A percentile compares a stretch with the other conserved stretches of the same genome.
Evolutionary conservation across 1,284 basidiomycete species (phyloP).

Genomic region (Phenoliferia sp.): DNA sequence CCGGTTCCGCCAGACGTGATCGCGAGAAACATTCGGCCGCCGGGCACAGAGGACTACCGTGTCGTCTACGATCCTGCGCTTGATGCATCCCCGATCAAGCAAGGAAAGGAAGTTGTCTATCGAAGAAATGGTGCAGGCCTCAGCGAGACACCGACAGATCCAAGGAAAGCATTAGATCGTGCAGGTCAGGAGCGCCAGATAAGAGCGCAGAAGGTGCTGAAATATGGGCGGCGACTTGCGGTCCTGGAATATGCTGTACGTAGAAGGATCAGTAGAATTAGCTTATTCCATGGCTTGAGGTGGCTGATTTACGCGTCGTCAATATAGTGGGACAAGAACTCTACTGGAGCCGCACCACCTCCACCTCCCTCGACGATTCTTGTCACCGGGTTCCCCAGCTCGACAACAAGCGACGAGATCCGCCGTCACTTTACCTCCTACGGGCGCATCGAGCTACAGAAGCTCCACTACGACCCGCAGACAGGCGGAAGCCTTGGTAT

Average conservation of each 20-base stretch:
- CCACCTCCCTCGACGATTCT: slow-evolving; percentile 59
- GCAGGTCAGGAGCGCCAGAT: background rate
- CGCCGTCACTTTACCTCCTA: slow-evolving; percentile 62
- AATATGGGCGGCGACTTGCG: background rate
- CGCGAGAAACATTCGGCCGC: slow-evolving; percentile 49
- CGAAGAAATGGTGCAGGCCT: slow-evolving; percentile 32
- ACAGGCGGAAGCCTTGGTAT: slow-evolving; percentile 81
- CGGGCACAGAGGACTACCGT: slow-evolving; percentile 51
- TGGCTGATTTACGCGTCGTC: background rate
- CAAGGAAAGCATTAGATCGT: background rate
- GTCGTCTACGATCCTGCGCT: slow-evolving; percentile 59
- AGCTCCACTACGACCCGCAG: slow-evolving; percentile 72
- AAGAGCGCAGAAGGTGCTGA: background rate
- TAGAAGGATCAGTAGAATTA: background rate
- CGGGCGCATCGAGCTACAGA: slow-evolving; percentile 65
- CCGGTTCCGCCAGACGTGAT: slow-evolving; percentile 6
- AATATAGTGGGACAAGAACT: slow-evolving; percentile 67
- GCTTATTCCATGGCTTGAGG: background rate
- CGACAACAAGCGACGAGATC: slow-evolving; percentile 64
- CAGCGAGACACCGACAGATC: slow-evolving; percentile 1
- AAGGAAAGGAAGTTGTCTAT: slow-evolving; percentile 30
- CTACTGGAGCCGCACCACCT: slow-evolving; percentile 68
- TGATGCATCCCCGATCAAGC: slow-evolving; percentile 52
- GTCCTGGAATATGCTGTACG: slow-evolving; percentile 16
- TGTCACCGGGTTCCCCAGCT: slow-evolving; percentile 64